Evolutionary conservation across 805 yeast genomes (phyloP), one percentile per base, ranked within the genome.

Genomic region (Candida krabiensis): DNA sequence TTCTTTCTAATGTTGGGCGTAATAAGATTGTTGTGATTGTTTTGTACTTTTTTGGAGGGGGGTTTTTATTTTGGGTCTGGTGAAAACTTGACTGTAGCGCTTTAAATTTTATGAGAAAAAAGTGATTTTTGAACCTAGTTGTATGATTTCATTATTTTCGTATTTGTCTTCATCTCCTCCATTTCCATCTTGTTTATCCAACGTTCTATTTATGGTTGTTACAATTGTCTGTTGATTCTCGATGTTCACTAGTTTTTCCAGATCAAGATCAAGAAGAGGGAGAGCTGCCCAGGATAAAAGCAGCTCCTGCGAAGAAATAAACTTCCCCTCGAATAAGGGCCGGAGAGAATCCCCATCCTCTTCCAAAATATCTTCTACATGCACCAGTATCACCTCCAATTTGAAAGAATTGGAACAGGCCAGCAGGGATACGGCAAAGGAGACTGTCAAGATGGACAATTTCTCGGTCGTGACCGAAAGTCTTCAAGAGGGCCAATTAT

Each of bases 351-450:
- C 43, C 30, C 35, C 45, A 24, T 32, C 40, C 9, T 43, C 45
- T 12, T 40, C 44, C 5, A 40, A 30, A 22, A 23, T 27, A 12
- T 38, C 46, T 16, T 38, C 37, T 8, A 21, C 9, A 33, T 32
- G 43, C 30, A 43, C 45, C 17, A 41, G 48, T 31, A 34, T 40
- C 38, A 32, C 44, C 26, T 39, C 44, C 31, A 47, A 47, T 30
- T 33, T 47, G 33, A 42, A 45, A 28, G 46, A 47, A 25, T 35
- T 47, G 33, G 41, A 42, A 16, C 38, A 35, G 15, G 30, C 42
- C 13, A 30, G 43, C 32, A 36, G 33, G 27, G 49, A 43, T 12
- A 19, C 29, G 12, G 32, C 19, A 4, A 27, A 19, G 30, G 15
- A 19, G 4, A 35, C 38, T 5, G n/a, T 17, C n/a, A 17, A n/a